Base-by-base conservation (phyloP, 768 basidiomycete species). In the Phallus indusiatus region DNA sequence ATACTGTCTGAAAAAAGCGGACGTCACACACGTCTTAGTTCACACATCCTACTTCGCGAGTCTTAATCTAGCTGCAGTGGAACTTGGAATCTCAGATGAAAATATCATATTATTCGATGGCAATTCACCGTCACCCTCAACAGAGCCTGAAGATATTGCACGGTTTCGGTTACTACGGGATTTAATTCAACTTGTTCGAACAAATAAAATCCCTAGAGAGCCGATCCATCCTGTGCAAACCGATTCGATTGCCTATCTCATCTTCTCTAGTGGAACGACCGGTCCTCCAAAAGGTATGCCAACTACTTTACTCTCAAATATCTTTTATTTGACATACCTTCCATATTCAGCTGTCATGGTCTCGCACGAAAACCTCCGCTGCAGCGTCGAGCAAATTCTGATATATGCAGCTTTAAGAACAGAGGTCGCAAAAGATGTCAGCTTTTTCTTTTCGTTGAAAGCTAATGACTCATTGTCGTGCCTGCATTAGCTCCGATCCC, bases 251-350 rank as follows among this genome's bases (percentile, higher is more conserved):
- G 87, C 84, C 0, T 87, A 89, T 67, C 72, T 90, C 2, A 73
- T 85, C 0, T 88, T 87, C 66, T 90, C 88, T 0, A 89, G 88
- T 64, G 88, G 88, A 20, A 90, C 88, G 0, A 88, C 78, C 61
- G 88, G 88, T 0, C 71, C 83, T 3, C 86, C 88, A 0, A 90
- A 90, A 79, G 86, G 86, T 82, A 22, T 5, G 17, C 2, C 9
- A 28, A 20, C 57, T 28, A 35, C 22, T 56, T 34, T 46, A 20
- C 8, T 34, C 10, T 22, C n/a, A 11, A 11, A 7, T 28, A 7
- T 28, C 28, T 48, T 20, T 51, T 20, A 12, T 51, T 21, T 24
- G 37, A 24, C 36, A 20, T 21, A 24, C 9, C 18, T n/a, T 49
- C 11, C 42, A 51, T 16, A n/a, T 14, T 14, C 37, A 88, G 86